Percentiles rank a stretch among this genome's conserved stretches.
Conservation (phyloP, 1,284 basidiomycete species). For the Coniferiporia sulphurascens region DNA sequence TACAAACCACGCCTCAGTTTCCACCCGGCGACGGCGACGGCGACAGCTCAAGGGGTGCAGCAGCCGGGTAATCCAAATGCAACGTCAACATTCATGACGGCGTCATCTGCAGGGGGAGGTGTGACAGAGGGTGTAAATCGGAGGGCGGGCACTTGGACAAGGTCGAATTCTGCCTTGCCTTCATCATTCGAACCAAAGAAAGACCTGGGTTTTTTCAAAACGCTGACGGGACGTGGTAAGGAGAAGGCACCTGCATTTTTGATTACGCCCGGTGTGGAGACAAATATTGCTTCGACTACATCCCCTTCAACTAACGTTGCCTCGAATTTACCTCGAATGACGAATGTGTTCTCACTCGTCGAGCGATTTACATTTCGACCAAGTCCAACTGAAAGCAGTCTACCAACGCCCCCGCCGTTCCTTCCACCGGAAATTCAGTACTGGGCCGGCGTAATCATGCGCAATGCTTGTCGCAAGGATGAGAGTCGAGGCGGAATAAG, state of each 20-base stretch:
- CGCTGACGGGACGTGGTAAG: slow-evolving; percentile 34
- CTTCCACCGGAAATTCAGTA: slow-evolving; percentile 94
- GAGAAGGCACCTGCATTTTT: slow-evolving; percentile 32
- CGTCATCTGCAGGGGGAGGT: background rate
- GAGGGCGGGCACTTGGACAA: slow-evolving; percentile 14
- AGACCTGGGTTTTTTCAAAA: slow-evolving; percentile 33
- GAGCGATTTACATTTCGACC: slow-evolving; percentile 95
- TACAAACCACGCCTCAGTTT: slow-evolving; percentile 78
- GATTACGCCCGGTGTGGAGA: slow-evolving; percentile 17
- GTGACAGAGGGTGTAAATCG: background rate
- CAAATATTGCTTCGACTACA: slow-evolving; percentile 20
- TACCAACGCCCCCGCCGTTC: slow-evolving; percentile 64
- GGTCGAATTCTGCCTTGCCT: background rate
- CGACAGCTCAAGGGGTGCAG: slow-evolving; percentile 24
- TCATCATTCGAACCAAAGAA: slow-evolving; percentile 9
- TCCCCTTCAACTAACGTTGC: slow-evolving; percentile 5
- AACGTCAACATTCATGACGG: background rate
- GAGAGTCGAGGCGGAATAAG: slow-evolving; percentile 88
- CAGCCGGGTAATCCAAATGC: slow-evolving; percentile 7
- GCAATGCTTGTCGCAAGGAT: slow-evolving; percentile 98
- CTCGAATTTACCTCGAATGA: slow-evolving; percentile 40
- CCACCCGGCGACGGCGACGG: slow-evolving; percentile 59
- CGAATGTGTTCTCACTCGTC: slow-evolving; percentile 93
- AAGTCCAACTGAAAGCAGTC: slow-evolving; percentile 70
- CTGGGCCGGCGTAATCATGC: slow-evolving; percentile 99